phyloP scores from a whole-genome alignment of 306 rosid genomes.

The Castanea mollissima region DNA sequence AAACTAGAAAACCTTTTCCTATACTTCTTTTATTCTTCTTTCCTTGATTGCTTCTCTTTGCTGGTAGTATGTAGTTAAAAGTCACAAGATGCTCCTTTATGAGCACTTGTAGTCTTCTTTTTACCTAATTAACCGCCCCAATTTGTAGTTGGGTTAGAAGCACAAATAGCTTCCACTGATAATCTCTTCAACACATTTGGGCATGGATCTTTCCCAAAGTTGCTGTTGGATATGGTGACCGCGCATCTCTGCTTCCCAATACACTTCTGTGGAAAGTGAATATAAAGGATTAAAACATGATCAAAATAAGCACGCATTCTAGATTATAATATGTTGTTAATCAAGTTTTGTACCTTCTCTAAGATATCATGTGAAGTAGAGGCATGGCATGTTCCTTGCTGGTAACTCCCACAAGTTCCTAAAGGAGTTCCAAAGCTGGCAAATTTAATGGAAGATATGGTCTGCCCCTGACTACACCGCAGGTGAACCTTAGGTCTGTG shows the following conservation, averaged over 20 bases:
- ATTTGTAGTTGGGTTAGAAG: slow-evolving; percentile 41
- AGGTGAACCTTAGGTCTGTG: slow-evolving; percentile 88
- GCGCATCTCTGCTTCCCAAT: slow-evolving; percentile 73
- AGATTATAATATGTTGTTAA: background rate
- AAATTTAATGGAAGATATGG: slow-evolving; percentile 83
- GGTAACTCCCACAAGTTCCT: slow-evolving; percentile 93
- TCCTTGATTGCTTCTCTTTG: slow-evolving; percentile 39
- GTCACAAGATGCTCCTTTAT: slow-evolving; percentile 30
- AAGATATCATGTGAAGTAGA: slow-evolving; percentile 58
- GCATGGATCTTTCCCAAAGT: slow-evolving; percentile 90
- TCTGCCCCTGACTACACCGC: slow-evolving; percentile 71
- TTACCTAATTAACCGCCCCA: slow-evolving; percentile 46
- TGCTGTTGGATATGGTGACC: slow-evolving; percentile 81
- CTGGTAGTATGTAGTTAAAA: slow-evolving; percentile 35
- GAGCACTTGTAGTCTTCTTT: slow-evolving; percentile 11
- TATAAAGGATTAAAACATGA: slow-evolving; percentile 10
- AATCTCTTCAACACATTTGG: slow-evolving; percentile 91
- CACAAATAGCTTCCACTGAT: slow-evolving; percentile 90
- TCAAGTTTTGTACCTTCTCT: slow-evolving; percentile 59
- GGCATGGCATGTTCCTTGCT: slow-evolving; percentile 87
- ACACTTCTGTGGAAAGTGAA: slow-evolving; percentile 61
- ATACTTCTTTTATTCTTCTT: slow-evolving; percentile 34
- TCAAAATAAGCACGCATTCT: background rate
- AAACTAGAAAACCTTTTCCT: slow-evolving; percentile 24
- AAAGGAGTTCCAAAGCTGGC: slow-evolving; percentile 98